Evolutionary conservation across 352 stramenopile genomes (phyloP).

Genomic region (Phytopythium aichiense): DNA sequence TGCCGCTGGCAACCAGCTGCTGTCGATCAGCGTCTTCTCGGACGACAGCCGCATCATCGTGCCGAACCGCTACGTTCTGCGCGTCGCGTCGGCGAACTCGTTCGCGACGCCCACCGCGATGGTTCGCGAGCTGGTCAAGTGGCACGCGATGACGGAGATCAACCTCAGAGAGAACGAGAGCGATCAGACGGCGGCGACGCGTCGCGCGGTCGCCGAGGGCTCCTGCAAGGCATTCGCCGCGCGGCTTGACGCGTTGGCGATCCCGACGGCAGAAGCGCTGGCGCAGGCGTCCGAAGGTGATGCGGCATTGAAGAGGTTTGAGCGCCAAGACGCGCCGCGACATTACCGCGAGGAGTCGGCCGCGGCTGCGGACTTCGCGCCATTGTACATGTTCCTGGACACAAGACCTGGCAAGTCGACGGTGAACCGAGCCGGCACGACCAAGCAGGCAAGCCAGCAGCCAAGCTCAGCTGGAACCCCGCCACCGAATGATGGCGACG

Average conservation of each 20-base stretch:
- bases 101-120: constrained; percentile 38
- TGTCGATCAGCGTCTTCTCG: constrained; percentile 53
- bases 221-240: constrained; percentile 19
- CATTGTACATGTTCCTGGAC: constrained; percentile 53
- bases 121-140: constrained; percentile 48
- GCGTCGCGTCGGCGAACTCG: constrained; percentile 27
- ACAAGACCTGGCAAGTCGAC: constrained; percentile 17
- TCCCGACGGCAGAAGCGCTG: constrained; percentile 16
- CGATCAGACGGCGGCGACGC: constrained; percentile 16
- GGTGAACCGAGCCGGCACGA: neutral
- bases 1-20: constrained; percentile 43
- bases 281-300: constrained; percentile 22
- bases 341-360: constrained; percentile 16
- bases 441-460: constrained; percentile 4
- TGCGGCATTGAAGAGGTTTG: constrained; percentile 26
- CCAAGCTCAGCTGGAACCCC: constrained; percentile 1
- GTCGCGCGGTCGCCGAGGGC: constrained; percentile 16
- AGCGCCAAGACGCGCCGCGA: constrained; percentile 10
- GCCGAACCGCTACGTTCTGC: constrained; percentile 53
- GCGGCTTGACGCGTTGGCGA: constrained; percentile 18
- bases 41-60: constrained; percentile 51
- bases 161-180: constrained; percentile 24
- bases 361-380: constrained; percentile 24
- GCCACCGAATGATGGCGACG: constrained; percentile 21
- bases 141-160: constrained; percentile 47